phyloP scores from a whole-genome alignment of 805 yeast species.

The Sugiyamaella chiloensis region DNA sequence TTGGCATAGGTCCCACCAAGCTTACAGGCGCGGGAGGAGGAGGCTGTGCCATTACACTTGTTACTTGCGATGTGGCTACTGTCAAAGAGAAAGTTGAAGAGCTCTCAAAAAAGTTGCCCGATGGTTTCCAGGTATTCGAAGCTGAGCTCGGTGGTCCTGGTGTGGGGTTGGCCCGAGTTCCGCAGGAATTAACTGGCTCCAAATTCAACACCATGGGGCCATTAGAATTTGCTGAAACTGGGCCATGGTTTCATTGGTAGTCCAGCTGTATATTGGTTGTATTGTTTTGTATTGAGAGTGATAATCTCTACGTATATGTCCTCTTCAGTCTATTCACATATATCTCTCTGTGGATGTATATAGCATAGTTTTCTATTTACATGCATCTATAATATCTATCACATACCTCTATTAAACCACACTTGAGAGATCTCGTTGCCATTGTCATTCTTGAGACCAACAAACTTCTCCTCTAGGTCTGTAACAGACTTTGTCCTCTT shows the following conservation, averaged over 20 bases:
- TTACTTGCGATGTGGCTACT: conserved; percentile 36
- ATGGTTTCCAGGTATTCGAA: conserved; percentile 71
- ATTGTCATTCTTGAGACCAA: conserved; percentile 52
- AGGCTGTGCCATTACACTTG: conserved; percentile 91
- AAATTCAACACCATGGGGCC: conserved; percentile 18
- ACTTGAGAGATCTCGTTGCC: conserved; percentile 60
- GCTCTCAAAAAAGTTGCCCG: conserved; percentile 35
- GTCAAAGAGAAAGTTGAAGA: conserved; percentile 33
- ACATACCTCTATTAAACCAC: conserved; percentile 92
- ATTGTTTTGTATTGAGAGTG: too few species aligned
- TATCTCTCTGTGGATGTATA: too few species aligned
- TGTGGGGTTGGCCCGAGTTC: conserved; percentile 49
- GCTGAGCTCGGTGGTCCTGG: conserved; percentile 90
- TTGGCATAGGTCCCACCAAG: conserved; percentile 79
- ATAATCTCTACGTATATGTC: too few species aligned
- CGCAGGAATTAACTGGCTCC: conserved; percentile 16
- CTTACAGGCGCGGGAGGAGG: conserved; percentile 99
- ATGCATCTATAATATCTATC: conserved; percentile 96
- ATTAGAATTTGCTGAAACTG: conserved; percentile 39
- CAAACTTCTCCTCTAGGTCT: conserved; percentile 63
- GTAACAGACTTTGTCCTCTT: conserved; percentile 58
- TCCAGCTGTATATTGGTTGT: background rate
- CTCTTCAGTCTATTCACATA: too few species aligned
- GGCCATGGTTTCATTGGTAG: conserved; percentile 33
- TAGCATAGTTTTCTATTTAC: conserved; percentile 35